Conservation (phyloP, 345 rosid species). For the Zanthoxylum bungeanum region DNA sequence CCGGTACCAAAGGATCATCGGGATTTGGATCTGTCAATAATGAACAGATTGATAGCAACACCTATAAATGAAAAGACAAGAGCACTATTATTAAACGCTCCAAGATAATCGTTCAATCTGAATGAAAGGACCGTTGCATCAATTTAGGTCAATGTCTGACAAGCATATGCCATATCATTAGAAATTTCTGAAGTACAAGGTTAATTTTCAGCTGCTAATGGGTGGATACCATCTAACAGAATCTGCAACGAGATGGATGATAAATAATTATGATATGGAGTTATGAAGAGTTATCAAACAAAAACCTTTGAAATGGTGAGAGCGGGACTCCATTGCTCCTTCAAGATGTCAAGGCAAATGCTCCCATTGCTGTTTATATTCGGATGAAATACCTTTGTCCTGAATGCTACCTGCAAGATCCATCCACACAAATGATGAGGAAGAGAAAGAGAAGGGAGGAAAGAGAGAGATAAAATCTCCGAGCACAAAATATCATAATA, state of each 20-base stretch:
- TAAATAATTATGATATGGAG: background rate
- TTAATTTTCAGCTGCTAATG: no score
- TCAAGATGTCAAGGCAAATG: constrained; percentile 95
- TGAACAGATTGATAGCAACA: constrained; percentile 89
- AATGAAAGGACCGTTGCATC: no score
- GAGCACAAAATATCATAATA: background rate
- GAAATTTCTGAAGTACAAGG: no score
- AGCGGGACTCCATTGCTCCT: constrained; percentile 99
- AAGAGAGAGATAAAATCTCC: background rate
- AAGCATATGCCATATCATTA: no score
- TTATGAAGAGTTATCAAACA: constrained; percentile 1
- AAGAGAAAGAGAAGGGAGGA: background rate
- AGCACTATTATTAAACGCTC: background rate
- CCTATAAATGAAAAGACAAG: constrained; percentile 32
- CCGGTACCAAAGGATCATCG: constrained; percentile 94
- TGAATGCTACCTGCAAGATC: constrained; percentile 73
- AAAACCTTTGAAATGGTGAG: constrained; percentile 88
- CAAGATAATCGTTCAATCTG: no score
- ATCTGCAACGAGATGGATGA: background rate
- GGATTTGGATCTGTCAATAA: constrained; percentile 96
- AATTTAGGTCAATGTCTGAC: no score
- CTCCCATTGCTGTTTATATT: constrained; percentile 95
- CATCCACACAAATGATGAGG: background rate
- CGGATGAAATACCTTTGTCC: constrained; percentile 93
- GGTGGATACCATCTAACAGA: no score